Evolutionary conservation across 192 early-diverging fungal genomes (phyloP), one percentile per base, ranked within the genome.

Genomic region (Coemansia sp.): DNA sequence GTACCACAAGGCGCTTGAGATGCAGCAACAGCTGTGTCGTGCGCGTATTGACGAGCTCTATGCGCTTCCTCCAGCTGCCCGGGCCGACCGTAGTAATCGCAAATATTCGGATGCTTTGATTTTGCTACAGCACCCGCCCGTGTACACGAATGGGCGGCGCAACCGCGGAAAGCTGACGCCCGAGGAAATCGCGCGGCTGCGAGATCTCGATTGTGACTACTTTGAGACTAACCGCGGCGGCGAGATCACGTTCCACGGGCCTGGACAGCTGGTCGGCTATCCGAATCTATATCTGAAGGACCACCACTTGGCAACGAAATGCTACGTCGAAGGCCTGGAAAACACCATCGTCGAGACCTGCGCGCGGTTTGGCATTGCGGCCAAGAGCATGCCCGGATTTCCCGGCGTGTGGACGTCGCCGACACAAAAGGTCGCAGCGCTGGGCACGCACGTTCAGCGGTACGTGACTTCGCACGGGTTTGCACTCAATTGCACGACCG

Each of bases 231-330:
- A 82, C 50, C 75, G 94, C 12, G 96, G 96, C 20, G 96, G 96
- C 11, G 87, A 99, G 67, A 85, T 89, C 5, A 99, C 96, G 1
- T 99, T 90, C 62, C 96, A 99, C 70, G 96, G 96, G 0, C 96
- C 94, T 5, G 94, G 94, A 0, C 96, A 99, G 78, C 80, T 99
- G 29, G 91, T 99, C 15, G 90, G 84, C 11, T 99, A 99, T 61
- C 96, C 96, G 3, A 93, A 91, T 43, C 23, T 97, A 14, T 78
- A 93, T 67, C 70, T 98, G 27, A 73, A 80, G 25, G 81, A 86
- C 48, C 83, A 85, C 47, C 49, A 81, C 80, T 59, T 90, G 43
- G 81, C 81, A 26, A 83, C 90, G 8, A 62, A 86, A 27, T 84
- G 82, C 53, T 99, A 90, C 64, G 90, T 99, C 4, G 73, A 80